A percentile compares a stretch with the other conserved stretches of the same genome.
Evolutionary conservation across 768 basidiomycete species (phyloP).

Genomic region (Gautieria morchelliformis): DNA sequence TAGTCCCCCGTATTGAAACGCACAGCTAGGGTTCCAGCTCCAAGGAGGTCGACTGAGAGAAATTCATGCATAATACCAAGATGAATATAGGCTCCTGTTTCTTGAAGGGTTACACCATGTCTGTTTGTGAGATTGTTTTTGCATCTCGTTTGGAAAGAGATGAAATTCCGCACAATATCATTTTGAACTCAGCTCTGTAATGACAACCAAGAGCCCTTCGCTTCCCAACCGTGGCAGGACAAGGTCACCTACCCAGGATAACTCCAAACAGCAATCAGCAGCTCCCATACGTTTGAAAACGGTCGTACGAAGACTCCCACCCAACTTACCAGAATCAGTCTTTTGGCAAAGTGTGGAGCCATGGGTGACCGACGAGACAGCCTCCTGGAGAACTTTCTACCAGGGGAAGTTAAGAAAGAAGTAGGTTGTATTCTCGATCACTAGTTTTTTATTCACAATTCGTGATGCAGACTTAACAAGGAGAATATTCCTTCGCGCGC

Average conservation of each 20-base stretch:
- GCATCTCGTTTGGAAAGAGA: too few relatives aligned
- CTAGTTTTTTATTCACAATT: not conserved
- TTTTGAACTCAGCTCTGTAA: not conserved
- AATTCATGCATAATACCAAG: too few relatives aligned
- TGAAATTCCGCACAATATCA: too few relatives aligned
- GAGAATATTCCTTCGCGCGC: constrained; percentile 83
- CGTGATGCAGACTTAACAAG: constrained; percentile 54
- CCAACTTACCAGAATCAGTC: constrained; percentile 82
- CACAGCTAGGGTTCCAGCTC: too few relatives aligned
- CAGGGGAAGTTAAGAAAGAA: constrained; percentile 63
- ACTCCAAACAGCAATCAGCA: constrained; percentile 4
- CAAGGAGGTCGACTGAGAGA: too few relatives aligned
- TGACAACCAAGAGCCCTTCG: not conserved
- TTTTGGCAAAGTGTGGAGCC: constrained; percentile 87
- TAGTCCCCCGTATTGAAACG: too few relatives aligned
- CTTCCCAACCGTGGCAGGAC: not conserved
- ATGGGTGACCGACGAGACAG: constrained; percentile 75
- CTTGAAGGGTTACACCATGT: too few relatives aligned
- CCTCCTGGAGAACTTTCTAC: constrained; percentile 55
- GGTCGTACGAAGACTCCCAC: constrained; percentile 79
- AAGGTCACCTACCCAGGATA: not conserved
- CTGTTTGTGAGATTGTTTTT: too few relatives aligned
- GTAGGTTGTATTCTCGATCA: constrained; percentile 26
- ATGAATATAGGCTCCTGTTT: too few relatives aligned
- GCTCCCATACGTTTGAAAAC: constrained; percentile 47